These are phyloP conservation scores for Xerocomus spinulosus DNA, from an alignment of 768 basidiomycete genomes.

Conservation along the genomic window DNA sequence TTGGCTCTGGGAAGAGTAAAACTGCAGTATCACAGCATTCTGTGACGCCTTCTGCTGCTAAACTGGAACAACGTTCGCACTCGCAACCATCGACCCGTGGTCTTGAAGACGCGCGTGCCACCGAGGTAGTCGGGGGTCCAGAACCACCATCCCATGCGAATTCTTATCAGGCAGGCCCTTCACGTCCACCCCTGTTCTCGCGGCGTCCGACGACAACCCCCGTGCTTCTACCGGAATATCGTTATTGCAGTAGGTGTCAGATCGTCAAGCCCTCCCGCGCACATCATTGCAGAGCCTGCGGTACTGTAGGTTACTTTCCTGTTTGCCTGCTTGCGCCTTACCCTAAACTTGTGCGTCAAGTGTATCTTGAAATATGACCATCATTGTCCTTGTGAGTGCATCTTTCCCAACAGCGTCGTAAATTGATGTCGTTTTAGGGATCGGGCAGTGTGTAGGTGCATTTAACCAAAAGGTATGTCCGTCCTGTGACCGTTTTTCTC, in stretches of 20 bases:
- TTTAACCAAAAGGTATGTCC: slow-evolving; percentile 75
- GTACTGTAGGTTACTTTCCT: slow-evolving; percentile 51
- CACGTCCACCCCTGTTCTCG: slow-evolving; percentile 17
- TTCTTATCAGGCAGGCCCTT: slow-evolving; percentile 1
- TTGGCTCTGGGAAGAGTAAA: slow-evolving; percentile 19
- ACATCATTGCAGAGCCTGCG: slow-evolving; percentile 81
- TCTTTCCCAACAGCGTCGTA: background rate
- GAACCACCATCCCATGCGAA: slow-evolving; percentile 14
- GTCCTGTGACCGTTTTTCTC: background rate
- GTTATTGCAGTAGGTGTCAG: slow-evolving; percentile 62
- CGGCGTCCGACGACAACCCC: slow-evolving; percentile 39
- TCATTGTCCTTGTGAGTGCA: slow-evolving; percentile 76
- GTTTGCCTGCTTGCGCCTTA: background rate
- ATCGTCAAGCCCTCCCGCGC: slow-evolving; percentile 70
- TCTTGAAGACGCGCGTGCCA: slow-evolving; percentile 19
- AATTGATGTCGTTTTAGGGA: slow-evolving; percentile 46
- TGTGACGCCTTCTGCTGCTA: slow-evolving; percentile 10
- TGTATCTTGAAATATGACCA: slow-evolving; percentile 84
- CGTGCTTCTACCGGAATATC: slow-evolving; percentile 54
- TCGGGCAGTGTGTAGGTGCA: slow-evolving; percentile 92
- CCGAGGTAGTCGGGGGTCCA: slow-evolving; percentile 2
- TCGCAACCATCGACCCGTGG: slow-evolving; percentile 16
- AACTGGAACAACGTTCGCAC: slow-evolving; percentile 10
- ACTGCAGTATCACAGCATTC: slow-evolving; percentile 10
- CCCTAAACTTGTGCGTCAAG: slow-evolving; percentile 32